A percentile compares a stretch with the other conserved stretches of the same genome.
Evolutionary conservation across 169 alveolate species (phyloP).

Genomic region (Fabrea salina): DNA sequence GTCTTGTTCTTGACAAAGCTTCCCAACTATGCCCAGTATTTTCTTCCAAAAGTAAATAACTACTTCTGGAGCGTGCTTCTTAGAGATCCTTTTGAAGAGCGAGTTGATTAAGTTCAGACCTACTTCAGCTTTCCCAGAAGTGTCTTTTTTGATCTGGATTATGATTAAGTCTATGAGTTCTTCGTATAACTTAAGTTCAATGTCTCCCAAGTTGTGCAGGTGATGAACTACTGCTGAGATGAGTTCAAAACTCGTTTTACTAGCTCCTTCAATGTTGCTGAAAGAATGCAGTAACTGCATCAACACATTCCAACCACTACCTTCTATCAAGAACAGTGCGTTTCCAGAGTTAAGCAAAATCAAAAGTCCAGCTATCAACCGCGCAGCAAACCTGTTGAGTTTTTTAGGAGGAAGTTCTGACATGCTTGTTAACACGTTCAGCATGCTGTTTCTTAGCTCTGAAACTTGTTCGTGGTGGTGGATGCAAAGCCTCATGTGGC

Average conservation of each 20-base stretch:
- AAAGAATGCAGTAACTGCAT: conserved; percentile 1
- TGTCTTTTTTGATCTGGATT: background rate
- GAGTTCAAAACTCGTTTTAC: background rate
- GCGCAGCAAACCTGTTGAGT: background rate
- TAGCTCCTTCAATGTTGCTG: background rate
- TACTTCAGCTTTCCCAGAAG: background rate
- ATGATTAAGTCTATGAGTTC: background rate
- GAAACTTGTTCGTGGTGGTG: background rate
- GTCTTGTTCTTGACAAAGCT: background rate
- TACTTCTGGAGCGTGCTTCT: background rate
- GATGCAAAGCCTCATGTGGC: background rate
- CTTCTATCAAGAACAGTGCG: background rate
- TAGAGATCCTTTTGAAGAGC: background rate
- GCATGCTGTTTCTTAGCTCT: background rate
- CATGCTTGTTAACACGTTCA: background rate
- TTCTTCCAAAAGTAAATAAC: conserved; percentile 15
- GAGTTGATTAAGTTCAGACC: background rate
- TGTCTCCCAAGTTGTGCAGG: background rate
- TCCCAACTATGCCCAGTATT: background rate
- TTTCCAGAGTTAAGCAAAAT: background rate
- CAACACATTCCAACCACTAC: background rate
- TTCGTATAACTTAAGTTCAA: background rate
- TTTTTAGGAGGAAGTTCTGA: background rate
- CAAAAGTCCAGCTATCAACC: conserved; percentile 1
- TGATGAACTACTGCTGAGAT: background rate